Base-by-base conservation (phyloP, 768 basidiomycete species). In the Paxillus rubicundulus region DNA sequence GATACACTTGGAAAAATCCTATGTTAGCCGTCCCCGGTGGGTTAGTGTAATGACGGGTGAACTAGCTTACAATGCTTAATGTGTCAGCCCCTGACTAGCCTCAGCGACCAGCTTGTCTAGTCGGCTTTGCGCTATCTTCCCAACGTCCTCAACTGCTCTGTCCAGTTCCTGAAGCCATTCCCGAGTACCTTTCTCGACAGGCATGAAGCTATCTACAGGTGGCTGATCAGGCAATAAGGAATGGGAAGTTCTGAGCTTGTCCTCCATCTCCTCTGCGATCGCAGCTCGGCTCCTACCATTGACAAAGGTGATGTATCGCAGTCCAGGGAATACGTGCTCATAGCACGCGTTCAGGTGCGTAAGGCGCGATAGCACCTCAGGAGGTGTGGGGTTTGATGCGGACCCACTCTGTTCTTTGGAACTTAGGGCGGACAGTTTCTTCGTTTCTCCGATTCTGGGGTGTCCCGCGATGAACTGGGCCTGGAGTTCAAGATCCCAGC, bases 261-360 rank as follows among this genome's bases (percentile, higher is more conserved):
- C 76, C 68, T 94, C 90, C 79, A 97, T 87, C 72, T 94, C 91
- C 58, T 82, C 77, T 36, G 82, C 85, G 59, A 97, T 85, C 42
- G 68, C 77, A 32, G 78, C 78, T 36, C 92, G 76, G 54, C 81
- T 80, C 53, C 93, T 80, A 32, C 91, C 90, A 62, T 93, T 92
- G 37, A 96, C 94, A 63, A 94, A 97, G 5, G 92, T 94, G 71
- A 97, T 90, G 64, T 92, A 96, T 17, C 89, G 79, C 57, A 97
- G 66, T 3, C 87, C 84, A 0, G 87, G 83, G 62, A 86, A 96
- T 48, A 71, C 71, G 27, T 64, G 72, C 65, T 94, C 90, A 63
- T 95, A 96, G 57, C 81, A 80, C 10, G 73, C 77, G 59, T 97
- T 97, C 45, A 96, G 78, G 58, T 88, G 80, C 30, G 67, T 77